A percentile compares a stretch with the other conserved stretches of the same genome.
phyloP scores from a whole-genome alignment of 306 rosid genomes.

The Lathyrus aphaca region DNA sequence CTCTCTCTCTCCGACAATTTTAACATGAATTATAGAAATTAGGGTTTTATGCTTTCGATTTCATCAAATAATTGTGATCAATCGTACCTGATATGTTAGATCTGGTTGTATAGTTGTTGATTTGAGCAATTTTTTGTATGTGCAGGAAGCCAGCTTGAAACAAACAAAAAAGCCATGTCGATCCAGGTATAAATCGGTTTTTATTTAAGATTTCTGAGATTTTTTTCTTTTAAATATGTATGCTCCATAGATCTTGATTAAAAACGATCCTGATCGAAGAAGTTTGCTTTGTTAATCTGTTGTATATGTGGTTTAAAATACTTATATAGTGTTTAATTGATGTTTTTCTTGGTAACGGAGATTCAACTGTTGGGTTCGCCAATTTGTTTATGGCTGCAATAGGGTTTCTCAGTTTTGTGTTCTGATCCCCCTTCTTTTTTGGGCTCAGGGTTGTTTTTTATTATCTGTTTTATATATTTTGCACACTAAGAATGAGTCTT shows the following conservation, averaged over 20 bases:
- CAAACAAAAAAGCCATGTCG: constrained; percentile 83
- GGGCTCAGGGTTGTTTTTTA: neutral
- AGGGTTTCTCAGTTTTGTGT: neutral
- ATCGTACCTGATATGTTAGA: constrained; percentile 26
- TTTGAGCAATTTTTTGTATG: constrained; percentile 16
- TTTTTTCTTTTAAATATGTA: neutral
- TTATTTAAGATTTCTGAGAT: neutral
- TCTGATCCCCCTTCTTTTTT: neutral
- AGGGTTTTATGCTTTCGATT: constrained; percentile 4
- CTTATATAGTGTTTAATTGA: neutral
- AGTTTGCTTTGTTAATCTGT: neutral
- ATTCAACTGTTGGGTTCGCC: neutral
- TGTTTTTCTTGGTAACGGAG: neutral
- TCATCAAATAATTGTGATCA: neutral
- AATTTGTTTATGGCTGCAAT: neutral
- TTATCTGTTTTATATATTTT: neutral
- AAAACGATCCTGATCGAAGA: neutral
- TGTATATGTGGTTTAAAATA: neutral
- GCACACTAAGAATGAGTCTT: no score
- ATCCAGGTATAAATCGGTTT: constrained; percentile 60
- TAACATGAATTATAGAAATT: neutral
- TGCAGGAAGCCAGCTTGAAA: constrained; percentile 85
- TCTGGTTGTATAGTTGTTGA: constrained; percentile 24
- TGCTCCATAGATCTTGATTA: neutral
- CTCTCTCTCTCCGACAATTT: neutral